Percentiles rank a stretch among this genome's conserved stretches.
phyloP scores from a whole-genome alignment of 768 basidiomycete species.

The Agaricus sinodeliciosus region DNA sequence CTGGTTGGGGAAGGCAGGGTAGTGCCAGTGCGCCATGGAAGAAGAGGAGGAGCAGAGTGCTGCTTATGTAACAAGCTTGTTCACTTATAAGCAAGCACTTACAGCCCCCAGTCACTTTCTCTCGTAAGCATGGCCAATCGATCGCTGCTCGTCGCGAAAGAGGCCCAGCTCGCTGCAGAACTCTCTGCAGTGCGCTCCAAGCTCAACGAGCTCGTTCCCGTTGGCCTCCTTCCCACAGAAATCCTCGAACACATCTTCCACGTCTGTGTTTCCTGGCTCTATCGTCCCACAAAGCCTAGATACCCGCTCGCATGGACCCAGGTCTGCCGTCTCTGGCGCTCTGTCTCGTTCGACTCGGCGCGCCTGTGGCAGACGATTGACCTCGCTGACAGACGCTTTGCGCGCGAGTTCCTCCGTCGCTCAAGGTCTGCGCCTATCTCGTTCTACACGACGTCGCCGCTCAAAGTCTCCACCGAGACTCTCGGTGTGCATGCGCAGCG shows the following conservation, averaged over 20 bases:
- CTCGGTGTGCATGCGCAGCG: constrained; percentile 23
- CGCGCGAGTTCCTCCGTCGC: constrained; percentile 28
- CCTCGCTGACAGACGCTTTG: constrained; percentile 25
- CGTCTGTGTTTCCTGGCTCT: constrained; percentile 31
- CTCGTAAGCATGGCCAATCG: not conserved
- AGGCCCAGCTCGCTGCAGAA: constrained; percentile 20
- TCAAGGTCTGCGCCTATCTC: constrained; percentile 29
- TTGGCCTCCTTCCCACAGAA: constrained; percentile 31
- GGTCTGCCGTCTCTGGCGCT: constrained; percentile 33
- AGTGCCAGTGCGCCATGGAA: constrained; percentile 67
- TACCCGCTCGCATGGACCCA: constrained; percentile 34
- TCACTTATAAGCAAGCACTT: no score
- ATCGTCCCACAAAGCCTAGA: constrained; percentile 20
- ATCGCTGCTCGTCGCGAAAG: constrained; percentile 18
- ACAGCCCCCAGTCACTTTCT: no score
- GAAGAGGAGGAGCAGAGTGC: not conserved
- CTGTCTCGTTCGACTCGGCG: constrained; percentile 25
- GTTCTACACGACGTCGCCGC: constrained; percentile 24
- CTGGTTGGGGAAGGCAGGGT: constrained; percentile 25
- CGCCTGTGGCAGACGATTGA: constrained; percentile 36
- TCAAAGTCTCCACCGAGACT: constrained; percentile 19
- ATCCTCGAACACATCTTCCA: constrained; percentile 33
- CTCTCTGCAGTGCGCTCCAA: constrained; percentile 20
- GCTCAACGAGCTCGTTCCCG: constrained; percentile 22
- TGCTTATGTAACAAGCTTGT: not conserved